Evolutionary conservation across 495 filamentous ascomycete genomes (phyloP).

Genomic region (Darksidea phi): DNA sequence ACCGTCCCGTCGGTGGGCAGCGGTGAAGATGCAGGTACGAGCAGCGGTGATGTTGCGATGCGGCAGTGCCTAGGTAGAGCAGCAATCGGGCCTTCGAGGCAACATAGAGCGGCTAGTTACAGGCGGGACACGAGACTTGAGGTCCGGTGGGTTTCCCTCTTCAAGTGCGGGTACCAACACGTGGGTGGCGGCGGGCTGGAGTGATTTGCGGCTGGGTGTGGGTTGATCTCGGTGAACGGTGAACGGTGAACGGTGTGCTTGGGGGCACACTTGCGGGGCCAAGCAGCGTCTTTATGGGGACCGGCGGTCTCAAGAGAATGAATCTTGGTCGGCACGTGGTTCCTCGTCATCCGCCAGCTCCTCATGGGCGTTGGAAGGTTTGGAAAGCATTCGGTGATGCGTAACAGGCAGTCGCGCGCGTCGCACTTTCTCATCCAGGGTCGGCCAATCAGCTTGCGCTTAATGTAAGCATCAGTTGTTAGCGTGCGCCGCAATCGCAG

Average conservation of each 20-base stretch:
- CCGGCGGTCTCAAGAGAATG: no score
- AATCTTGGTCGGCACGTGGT: no score
- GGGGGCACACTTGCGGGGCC: background rate
- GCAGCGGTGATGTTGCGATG: background rate
- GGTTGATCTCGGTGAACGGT: slow-evolving; percentile 1
- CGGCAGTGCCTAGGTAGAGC: background rate
- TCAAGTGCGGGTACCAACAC: background rate
- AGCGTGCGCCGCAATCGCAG: no score
- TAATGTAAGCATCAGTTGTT: no score
- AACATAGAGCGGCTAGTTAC: background rate
- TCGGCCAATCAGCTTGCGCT: no score
- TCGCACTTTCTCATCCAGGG: background rate
- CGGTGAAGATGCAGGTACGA: background rate
- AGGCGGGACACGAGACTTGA: slow-evolving; percentile 4
- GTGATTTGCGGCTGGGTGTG: slow-evolving; percentile 8
- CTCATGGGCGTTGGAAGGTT: background rate
- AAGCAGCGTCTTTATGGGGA: no score
- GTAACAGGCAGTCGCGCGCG: background rate
- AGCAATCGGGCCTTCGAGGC: background rate
- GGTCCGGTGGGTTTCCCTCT: background rate
- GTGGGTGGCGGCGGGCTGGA: slow-evolving; percentile 13
- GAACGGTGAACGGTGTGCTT: background rate
- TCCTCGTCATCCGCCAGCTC: no score
- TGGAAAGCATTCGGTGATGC: background rate
- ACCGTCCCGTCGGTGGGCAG: slow-evolving; percentile 3